Conservation (phyloP, 352 stramenopile species). For the Pythium sukuiense region DNA sequence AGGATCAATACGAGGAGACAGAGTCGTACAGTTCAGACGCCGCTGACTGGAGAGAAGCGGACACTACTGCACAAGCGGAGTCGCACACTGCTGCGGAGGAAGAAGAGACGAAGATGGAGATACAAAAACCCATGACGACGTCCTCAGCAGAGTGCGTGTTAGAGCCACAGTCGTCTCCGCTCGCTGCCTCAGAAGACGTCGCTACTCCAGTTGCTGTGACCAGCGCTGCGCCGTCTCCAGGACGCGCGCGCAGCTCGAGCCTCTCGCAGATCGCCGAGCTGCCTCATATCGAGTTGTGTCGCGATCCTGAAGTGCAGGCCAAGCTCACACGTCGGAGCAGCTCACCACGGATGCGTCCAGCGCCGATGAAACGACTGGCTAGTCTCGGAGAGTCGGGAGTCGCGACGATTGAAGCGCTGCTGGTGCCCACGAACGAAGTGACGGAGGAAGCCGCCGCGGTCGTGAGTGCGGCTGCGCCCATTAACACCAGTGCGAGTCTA, state of each 20-base stretch:
- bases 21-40: not conserved
- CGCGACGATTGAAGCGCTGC: not conserved
- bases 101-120: not conserved
- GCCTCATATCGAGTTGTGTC: constrained; percentile 15
- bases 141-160: too few relatives aligned
- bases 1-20: not conserved
- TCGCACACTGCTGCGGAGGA: not conserved
- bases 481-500: not conserved
- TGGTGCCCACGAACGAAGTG: constrained; percentile 12
- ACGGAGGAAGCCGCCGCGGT: constrained; percentile 11
- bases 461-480: constrained; percentile 1
- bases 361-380: constrained; percentile 24
- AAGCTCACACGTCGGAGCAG: constrained; percentile 17
- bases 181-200: not conserved
- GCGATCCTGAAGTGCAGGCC: constrained; percentile 17
- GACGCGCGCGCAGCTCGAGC: constrained; percentile 17
- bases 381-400: constrained; percentile 34
- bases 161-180: too few relatives aligned
- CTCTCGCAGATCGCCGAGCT: constrained; percentile 8
- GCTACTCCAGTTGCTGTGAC: not conserved
- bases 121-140: not conserved
- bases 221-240: not conserved
- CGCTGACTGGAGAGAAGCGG: not conserved
- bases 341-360: constrained; percentile 6
- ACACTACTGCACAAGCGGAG: not conserved